phyloP scores from a whole-genome alignment of 805 yeast species.

The Schizosaccharomyces cryophilus region DNA sequence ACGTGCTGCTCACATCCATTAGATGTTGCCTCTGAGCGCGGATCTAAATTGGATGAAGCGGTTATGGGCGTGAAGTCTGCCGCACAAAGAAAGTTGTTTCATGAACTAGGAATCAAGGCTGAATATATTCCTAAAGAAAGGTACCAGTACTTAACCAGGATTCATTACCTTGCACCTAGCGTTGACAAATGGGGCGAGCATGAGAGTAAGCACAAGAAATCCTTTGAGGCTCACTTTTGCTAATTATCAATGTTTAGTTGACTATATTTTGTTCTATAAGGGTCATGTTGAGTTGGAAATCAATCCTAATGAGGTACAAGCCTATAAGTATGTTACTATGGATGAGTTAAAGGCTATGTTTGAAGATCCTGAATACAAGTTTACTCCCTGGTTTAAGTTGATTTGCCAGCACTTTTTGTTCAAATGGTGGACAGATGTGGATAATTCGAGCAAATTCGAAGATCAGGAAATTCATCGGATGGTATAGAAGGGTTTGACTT shows the following conservation, averaged over 20 bases:
- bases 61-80: conserved; percentile 63
- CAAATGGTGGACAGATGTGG: conserved; percentile 77
- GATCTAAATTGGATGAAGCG: conserved; percentile 33
- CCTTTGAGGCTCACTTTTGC: not conserved
- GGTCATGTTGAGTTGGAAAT: conserved; percentile 28
- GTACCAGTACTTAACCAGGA: conserved; percentile 71
- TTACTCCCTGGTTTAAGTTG: conserved; percentile 96
- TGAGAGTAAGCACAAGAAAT: conserved; percentile 24
- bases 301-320: conserved; percentile 70
- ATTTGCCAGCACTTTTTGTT: conserved; percentile 79
- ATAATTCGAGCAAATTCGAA: conserved; percentile 25
- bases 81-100: conserved; percentile 76
- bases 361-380: conserved; percentile 23
- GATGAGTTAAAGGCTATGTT: conserved; percentile 55
- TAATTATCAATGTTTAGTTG: conserved; percentile 19
- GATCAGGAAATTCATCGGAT: conserved; percentile 12
- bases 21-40: conserved; percentile 60
- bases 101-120: conserved; percentile 65
- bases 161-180: conserved; percentile 70
- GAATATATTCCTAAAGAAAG: conserved; percentile 29
- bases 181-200: conserved; percentile 89
- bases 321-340: conserved; percentile 45
- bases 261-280: conserved; percentile 63
- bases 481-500: not conserved
- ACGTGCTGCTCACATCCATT: conserved; percentile 97